Evolutionary conservation across 2,329 filamentous ascomycete species (phyloP), one percentile per base, ranked within the genome.

Genomic region (Talaromyces sp.): DNA sequence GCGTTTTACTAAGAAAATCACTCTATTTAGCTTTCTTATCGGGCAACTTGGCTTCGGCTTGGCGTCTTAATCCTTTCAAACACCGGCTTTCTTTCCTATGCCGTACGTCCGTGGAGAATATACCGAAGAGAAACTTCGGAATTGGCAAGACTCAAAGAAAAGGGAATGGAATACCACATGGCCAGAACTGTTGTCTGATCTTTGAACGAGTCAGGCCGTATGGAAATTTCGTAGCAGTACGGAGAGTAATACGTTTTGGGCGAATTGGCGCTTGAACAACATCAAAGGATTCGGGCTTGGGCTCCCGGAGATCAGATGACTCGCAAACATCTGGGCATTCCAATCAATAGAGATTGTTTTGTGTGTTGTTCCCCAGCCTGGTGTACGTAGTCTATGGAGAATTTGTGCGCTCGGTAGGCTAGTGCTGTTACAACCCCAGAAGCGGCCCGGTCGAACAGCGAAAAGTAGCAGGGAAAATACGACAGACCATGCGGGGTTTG

Each of bases 41-140:
- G n/a, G n/a, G 19, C 52, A 56, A 56, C 27, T 45, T 60, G 58
- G 58, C 58, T 49, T 60, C 43, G 58, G 13, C 41, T 37, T 60
- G 43, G 57, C 57, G 43, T 35, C 57, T 39, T 56, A 3, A 24
- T 39, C 14, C 52, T 56, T 56, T 56, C n/a, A 37, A 31, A 14
- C 11, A 22, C 13, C 33, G 33, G 22, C 41, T 27, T 49, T 22
- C 58, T 35, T 39, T 24, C 33, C 11, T 7, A 49, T 4, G 27
- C 41, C 27, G 10, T 16, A 47, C 16, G 43, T 37, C 11, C 43
- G 33, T 24, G 39, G 11, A 22, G 10, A 47, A 14, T 37, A 24
- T 22, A 14, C 52, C 52, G 52, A 37, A 56, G 52, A 56, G 11
- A 22, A 19, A 56, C 52, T 24, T 56, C 10, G 19, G 33, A 22